phyloP scores from a whole-genome alignment of 768 basidiomycete species.

The Pseudohyphozyma bogoriensis region DNA sequence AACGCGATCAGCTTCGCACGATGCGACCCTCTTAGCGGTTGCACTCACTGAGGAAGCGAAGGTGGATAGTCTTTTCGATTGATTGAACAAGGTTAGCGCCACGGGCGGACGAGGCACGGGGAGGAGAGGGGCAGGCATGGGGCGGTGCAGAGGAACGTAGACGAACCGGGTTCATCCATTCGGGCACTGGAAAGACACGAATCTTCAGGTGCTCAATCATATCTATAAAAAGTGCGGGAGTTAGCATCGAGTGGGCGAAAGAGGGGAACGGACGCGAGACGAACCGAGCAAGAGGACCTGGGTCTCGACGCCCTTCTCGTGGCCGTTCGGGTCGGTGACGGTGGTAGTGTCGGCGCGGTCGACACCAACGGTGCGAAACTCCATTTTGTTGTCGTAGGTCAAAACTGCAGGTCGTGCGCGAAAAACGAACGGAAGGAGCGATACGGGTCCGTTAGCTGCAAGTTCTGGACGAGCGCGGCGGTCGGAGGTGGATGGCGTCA shows the following conservation, averaged over 20 bases:
- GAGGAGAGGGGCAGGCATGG: neutral
- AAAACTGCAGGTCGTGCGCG: too few relatives aligned
- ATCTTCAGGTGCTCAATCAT: constrained; percentile 20
- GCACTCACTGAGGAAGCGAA: constrained; percentile 12
- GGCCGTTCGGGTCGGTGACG: too few relatives aligned
- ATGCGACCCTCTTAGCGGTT: too few relatives aligned
- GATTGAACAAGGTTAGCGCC: too few relatives aligned
- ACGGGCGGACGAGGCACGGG: too few relatives aligned
- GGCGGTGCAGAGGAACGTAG: too few relatives aligned
- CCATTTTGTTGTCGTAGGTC: constrained; percentile 14
- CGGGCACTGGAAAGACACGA: constrained; percentile 5
- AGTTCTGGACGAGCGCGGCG: too few relatives aligned
- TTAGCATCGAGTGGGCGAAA: neutral
- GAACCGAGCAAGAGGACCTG: neutral
- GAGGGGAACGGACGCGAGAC: neutral
- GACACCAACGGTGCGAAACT: constrained; percentile 8
- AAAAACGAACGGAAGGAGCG: too few relatives aligned
- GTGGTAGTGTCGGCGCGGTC: constrained; percentile 14
- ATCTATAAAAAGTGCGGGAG: neutral
- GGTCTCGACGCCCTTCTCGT: constrained; percentile 10
- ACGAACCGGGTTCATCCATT: constrained; percentile 8
- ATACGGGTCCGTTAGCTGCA: too few relatives aligned
- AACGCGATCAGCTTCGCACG: neutral
- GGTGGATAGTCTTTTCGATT: constrained; percentile 15
- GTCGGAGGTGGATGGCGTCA: too few relatives aligned